A percentile compares a stretch with the other conserved stretches of the same genome.
These are phyloP conservation scores for Noccaea bulbosa DNA, from an alignment of 345 rosid genomes.

Conservation along the genomic window DNA sequence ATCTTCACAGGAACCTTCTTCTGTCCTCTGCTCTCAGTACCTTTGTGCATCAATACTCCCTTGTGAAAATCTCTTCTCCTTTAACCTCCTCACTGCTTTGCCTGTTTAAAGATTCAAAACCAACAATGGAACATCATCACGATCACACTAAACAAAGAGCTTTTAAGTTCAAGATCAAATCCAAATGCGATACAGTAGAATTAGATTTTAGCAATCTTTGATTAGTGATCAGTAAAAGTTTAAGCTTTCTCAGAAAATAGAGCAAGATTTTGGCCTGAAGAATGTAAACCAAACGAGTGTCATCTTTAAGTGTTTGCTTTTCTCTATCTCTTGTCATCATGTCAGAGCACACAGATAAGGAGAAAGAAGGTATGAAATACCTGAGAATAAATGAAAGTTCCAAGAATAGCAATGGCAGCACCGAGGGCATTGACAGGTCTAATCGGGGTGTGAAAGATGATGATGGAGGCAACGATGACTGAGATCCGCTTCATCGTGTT, in stretches of 20 bases:
- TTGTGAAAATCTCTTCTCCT: slow-evolving; percentile 8
- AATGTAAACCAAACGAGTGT: not conserved
- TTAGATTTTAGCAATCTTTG: not conserved
- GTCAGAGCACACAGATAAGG: not conserved
- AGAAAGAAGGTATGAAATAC: slow-evolving; percentile 37
- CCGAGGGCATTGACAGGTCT: slow-evolving; percentile 77
- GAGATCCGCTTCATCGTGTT: slow-evolving; percentile 89
- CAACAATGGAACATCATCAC: not conserved
- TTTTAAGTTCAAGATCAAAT: not conserved
- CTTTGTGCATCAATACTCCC: slow-evolving; percentile 10
- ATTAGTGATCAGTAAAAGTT: not conserved
- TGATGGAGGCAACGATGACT: slow-evolving; percentile 74
- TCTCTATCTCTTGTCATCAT: slow-evolving; percentile 1
- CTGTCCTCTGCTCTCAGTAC: slow-evolving; percentile 4
- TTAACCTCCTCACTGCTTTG: slow-evolving; percentile 25
- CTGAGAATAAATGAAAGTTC: slow-evolving; percentile 84
- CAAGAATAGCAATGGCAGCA: slow-evolving; percentile 78
- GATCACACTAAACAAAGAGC: not conserved
- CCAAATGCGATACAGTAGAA: not conserved
- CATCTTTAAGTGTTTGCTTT: not conserved
- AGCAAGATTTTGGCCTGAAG: not conserved
- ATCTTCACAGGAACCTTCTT: slow-evolving; percentile 27
- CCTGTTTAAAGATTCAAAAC: slow-evolving; percentile 17
- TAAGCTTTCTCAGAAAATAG: too few relatives aligned
- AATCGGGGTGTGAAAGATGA: slow-evolving; percentile 74